These are phyloP conservation scores for Coemansia sp. DNA, from an alignment of 192 early-diverging fungal species.

Conservation along the genomic window DNA sequence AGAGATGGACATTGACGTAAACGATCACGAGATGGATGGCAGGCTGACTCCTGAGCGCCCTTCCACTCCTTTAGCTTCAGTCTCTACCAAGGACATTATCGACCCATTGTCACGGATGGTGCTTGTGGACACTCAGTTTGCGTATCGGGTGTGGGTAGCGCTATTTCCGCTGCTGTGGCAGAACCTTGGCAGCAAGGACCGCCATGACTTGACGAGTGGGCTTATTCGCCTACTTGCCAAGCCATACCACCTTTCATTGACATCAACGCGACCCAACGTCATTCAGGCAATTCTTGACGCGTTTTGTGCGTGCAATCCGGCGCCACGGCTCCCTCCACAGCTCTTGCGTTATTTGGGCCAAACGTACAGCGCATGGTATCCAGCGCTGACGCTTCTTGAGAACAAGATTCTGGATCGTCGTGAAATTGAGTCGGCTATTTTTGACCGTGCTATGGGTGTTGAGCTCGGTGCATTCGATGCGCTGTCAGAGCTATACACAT, in stretches of 20 bases:
- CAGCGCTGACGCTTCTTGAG: slow-evolving; percentile 81
- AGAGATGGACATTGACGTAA: slow-evolving; percentile 27
- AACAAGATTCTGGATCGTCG: slow-evolving; percentile 50
- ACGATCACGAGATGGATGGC: not conserved
- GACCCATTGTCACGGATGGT: slow-evolving; percentile 64
- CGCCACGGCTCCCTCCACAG: slow-evolving; percentile 85
- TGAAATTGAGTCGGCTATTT: slow-evolving; percentile 41
- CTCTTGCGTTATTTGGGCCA: slow-evolving; percentile 92
- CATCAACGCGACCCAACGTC: slow-evolving; percentile 83
- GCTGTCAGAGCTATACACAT: slow-evolving; percentile 77
- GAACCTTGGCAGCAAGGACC: slow-evolving; percentile 66
- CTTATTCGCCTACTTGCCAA: slow-evolving; percentile 84
- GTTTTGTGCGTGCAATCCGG: slow-evolving; percentile 69
- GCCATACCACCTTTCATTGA: slow-evolving; percentile 86
- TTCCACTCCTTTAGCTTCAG: not conserved
- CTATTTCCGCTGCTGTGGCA: slow-evolving; percentile 87
- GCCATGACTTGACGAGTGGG: slow-evolving; percentile 80
- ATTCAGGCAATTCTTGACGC: slow-evolving; percentile 90
- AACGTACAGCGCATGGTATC: slow-evolving; percentile 91
- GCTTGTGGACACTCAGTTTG: slow-evolving; percentile 64
- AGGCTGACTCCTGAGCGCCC: not conserved
- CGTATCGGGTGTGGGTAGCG: slow-evolving; percentile 77
- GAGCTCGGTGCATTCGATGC: slow-evolving; percentile 89
- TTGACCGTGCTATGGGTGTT: slow-evolving; percentile 60
- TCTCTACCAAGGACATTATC: slow-evolving; percentile 44